Evolutionary conservation across 176 grass and related monocot genomes (phyloP).

Genomic region (Echinochloa phyllopogon): DNA sequence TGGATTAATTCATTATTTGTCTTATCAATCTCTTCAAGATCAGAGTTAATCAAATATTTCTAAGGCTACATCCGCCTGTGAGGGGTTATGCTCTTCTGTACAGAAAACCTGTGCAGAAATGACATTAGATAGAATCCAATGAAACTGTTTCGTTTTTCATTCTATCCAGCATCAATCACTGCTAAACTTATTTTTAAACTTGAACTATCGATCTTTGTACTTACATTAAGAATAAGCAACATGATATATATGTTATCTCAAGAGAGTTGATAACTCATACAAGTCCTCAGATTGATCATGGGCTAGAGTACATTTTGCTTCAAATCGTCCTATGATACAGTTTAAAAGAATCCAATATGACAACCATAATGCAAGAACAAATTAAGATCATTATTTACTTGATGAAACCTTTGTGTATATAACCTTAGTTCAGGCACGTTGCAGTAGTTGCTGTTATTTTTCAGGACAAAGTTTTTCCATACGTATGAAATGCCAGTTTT

Average conservation of each 20-base stretch:
- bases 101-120: background rate
- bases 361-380: background rate
- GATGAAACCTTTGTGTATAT: background rate
- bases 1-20: constrained; percentile 14
- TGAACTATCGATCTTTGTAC: background rate
- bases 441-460: background rate
- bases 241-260: background rate
- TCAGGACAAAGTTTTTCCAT: background rate
- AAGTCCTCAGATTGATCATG: background rate
- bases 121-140: background rate
- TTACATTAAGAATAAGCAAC: background rate
- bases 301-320: background rate
- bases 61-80: background rate
- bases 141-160: background rate
- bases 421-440: background rate
- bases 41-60: background rate
- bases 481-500: background rate
- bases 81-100: background rate
- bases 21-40: background rate
- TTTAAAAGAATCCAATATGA: background rate
- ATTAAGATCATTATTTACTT: background rate
- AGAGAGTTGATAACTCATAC: background rate
- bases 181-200: background rate
- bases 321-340: background rate
- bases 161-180: background rate